Evolutionary conservation across 768 basidiomycete genomes (phyloP).

Genomic region (Stropharia rugosoannulata): DNA sequence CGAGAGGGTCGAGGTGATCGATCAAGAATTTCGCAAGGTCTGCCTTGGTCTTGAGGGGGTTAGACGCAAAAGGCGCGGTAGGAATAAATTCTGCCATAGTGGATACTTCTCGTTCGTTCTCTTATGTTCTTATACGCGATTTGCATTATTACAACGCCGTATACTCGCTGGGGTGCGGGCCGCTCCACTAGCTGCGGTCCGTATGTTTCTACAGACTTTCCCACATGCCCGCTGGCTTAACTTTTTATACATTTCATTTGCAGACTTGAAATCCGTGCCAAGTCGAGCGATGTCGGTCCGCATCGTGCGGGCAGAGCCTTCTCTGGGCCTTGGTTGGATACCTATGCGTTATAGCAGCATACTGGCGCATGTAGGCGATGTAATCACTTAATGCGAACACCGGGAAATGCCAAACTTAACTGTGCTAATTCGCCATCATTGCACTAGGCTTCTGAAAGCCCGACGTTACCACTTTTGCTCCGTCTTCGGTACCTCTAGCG

Average conservation of each 20-base stretch:
- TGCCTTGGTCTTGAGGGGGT: slow-evolving; percentile 58
- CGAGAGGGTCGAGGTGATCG: slow-evolving; percentile 64
- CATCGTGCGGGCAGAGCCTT: no score
- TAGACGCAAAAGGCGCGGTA: slow-evolving; percentile 48
- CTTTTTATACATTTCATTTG: no score
- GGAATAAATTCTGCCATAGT: slow-evolving; percentile 33
- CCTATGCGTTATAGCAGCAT: no score
- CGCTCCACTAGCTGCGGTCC: not conserved
- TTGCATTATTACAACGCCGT: not conserved
- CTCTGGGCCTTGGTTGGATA: no score
- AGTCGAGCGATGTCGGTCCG: no score
- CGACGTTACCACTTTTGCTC: not conserved
- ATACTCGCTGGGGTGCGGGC: not conserved
- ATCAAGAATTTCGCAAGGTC: slow-evolving; percentile 58
- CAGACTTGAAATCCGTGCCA: no score
- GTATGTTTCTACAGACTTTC: no score
- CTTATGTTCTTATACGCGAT: not conserved
- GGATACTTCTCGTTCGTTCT: not conserved
- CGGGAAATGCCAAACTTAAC: not conserved
- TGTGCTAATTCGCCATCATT: not conserved
- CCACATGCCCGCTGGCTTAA: no score
- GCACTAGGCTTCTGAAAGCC: not conserved
- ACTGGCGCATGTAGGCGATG: no score
- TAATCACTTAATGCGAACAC: not conserved
- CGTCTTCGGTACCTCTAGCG: not conserved